These are phyloP conservation scores for Luffa aegyptiaca DNA, from an alignment of 306 rosid species.

Conservation along the genomic window DNA sequence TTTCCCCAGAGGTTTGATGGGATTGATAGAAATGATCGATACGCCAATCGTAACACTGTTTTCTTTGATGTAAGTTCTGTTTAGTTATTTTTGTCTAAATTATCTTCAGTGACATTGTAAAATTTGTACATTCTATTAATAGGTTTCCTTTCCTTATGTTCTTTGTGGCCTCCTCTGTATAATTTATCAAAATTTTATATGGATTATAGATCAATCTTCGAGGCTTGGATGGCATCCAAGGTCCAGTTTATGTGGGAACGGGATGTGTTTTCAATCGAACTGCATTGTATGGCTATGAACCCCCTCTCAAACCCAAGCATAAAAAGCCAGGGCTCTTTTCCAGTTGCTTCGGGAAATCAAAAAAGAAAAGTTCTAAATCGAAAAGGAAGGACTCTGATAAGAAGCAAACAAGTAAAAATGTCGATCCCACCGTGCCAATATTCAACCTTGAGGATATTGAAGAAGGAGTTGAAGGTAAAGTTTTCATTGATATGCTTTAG, in stretches of 20 bases:
- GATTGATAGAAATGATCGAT: slow-evolving; percentile 88
- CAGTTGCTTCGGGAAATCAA: slow-evolving; percentile 58
- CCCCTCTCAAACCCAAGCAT: slow-evolving; percentile 84
- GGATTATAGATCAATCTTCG: slow-evolving; percentile 73
- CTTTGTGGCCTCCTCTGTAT: neutral
- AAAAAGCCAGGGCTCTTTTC: slow-evolving; percentile 57
- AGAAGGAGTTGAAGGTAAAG: slow-evolving; percentile 90
- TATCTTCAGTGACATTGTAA: neutral
- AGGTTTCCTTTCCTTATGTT: neutral
- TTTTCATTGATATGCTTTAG: slow-evolving; percentile 1
- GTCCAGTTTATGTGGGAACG: slow-evolving; percentile 98
- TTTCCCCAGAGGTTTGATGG: slow-evolving; percentile 99
- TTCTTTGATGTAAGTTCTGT: slow-evolving; percentile 80
- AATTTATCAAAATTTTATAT: neutral
- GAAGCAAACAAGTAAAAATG: slow-evolving; percentile 65
- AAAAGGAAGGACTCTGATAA: slow-evolving; percentile 70
- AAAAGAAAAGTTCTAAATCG: slow-evolving; percentile 65
- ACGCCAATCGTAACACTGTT: slow-evolving; percentile 93
- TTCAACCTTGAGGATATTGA: slow-evolving; percentile 91
- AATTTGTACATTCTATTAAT: neutral
- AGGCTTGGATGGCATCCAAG: slow-evolving; percentile 98
- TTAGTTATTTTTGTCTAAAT: neutral
- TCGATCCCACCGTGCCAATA: slow-evolving; percentile 75
- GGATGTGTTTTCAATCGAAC: slow-evolving; percentile 97
- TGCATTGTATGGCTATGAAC: slow-evolving; percentile 92